phyloP scores from a whole-genome alignment of 2,329 filamentous ascomycete species.

The Xylariales sp. region DNA sequence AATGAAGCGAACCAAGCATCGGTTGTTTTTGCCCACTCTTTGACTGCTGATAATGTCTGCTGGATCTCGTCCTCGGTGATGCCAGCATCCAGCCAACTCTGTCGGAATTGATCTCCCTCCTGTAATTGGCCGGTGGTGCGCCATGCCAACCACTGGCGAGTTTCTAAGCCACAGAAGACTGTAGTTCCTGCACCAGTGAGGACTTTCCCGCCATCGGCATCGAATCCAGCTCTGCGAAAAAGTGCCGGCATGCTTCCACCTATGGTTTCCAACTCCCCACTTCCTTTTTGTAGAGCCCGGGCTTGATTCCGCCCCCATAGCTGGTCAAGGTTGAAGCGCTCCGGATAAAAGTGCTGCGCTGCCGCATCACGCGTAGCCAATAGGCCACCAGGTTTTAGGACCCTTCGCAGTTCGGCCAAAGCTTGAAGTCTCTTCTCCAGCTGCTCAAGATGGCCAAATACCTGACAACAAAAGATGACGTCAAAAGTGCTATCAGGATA shows the following conservation, averaged over 20 bases:
- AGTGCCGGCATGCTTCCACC: constrained; percentile 24
- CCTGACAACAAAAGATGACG: constrained; percentile 36
- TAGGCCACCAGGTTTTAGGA: constrained; percentile 37
- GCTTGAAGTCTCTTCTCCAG: constrained; percentile 23
- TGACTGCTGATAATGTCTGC: constrained; percentile 22
- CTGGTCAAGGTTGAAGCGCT: constrained; percentile 19
- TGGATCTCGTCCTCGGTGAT: constrained; percentile 30
- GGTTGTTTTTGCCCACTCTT: constrained; percentile 28
- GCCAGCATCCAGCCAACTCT: constrained; percentile 30
- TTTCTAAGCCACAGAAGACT: constrained; percentile 20
- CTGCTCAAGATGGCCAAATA: constrained; percentile 34
- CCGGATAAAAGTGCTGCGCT: constrained; percentile 27
- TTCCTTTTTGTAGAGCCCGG: constrained; percentile 15
- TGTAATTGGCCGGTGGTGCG: constrained; percentile 20
- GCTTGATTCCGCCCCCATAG: constrained; percentile 21
- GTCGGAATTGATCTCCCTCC: constrained; percentile 21
- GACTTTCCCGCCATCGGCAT: constrained; percentile 20
- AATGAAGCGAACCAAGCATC: constrained; percentile 31
- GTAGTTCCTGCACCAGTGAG: constrained; percentile 23
- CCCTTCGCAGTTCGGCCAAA: constrained; percentile 35
- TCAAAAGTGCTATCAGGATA: constrained; percentile 36
- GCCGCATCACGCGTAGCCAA: constrained; percentile 28
- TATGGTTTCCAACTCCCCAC: constrained; percentile 7
- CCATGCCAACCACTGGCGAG: constrained; percentile 21
- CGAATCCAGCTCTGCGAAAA: constrained; percentile 25